Base-by-base conservation (phyloP, 2,329 filamentous ascomycete species). In the Phaeosphaeriaceae sp. region DNA sequence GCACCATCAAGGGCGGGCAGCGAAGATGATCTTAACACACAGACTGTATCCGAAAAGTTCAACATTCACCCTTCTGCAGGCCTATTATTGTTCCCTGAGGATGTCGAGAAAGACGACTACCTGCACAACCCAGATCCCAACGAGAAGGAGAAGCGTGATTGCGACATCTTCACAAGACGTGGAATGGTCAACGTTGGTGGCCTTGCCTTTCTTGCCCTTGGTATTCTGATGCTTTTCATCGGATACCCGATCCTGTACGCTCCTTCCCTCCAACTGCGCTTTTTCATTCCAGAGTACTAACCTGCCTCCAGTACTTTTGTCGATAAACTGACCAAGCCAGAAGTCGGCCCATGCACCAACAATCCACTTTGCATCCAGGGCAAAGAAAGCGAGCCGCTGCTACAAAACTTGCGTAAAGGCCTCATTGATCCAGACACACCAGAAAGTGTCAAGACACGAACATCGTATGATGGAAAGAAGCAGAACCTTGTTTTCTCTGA, bases 31-130 rank as follows among this genome's bases (percentile, higher is more conserved):
- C 42, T 88, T 44, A 89, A 88, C 63, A 89, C 86, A 0, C 86
- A 89, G 73, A 89, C 87, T 1, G 87, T 89, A 3, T 84, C 85
- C 13, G 85, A 88, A 64, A 89, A 89, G 70, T 89, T 87, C 71
- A 88, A 88, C 64, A 89, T 90, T 44, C 77, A 83, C 67, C 86
- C 87, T 1, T 86, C 84, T 2, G 83, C 85, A 12, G 85, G 85
- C 5, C 72, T 89, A 43, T 68, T 90, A 33, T 73, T 89, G 16
- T 89, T 86, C 60, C 87, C 87, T 0, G 85, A 89, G 67, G 87
- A 89, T 64, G 83, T 88, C 17, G 87, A 90, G 68, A 88, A 88
- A 62, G 87, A 90, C 65, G 87, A 90, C 64, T 87, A 83, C 56
- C 64, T 90, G 54, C 87, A 90, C 66, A 88, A 89, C 60, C 87